phyloP scores from a whole-genome alignment of 192 early-diverging fungal genomes.

The Chytriomyces hyalinus region DNA sequence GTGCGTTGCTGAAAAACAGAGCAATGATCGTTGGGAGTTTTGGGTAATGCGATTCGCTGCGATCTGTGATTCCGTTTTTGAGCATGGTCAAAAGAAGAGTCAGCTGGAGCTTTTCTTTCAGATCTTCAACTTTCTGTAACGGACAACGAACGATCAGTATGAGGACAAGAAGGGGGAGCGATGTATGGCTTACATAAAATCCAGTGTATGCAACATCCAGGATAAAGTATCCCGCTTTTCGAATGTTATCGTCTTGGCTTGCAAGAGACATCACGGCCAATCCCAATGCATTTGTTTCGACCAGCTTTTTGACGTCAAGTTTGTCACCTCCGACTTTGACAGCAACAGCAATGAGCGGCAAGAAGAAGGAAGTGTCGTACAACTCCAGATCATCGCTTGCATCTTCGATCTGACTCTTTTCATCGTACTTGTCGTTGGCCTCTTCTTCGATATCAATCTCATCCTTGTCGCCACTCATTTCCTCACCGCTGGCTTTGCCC shows the following conservation, averaged over 20 bases:
- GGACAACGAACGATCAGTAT: conserved; percentile 13
- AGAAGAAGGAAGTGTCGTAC: conserved; percentile 74
- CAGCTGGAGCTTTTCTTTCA: conserved; percentile 77
- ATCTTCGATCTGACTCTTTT: conserved; percentile 9
- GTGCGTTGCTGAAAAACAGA: conserved; percentile 69
- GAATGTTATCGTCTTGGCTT: conserved; percentile 55
- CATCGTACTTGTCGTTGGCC: too few relatives aligned
- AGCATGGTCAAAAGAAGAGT: conserved; percentile 69
- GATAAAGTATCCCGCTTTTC: conserved; percentile 69
- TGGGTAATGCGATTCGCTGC: conserved; percentile 50
- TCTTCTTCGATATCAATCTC: conserved; percentile 5
- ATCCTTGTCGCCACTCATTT: not conserved
- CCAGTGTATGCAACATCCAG: conserved; percentile 66
- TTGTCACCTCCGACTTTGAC: conserved; percentile 50
- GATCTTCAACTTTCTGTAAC: conserved; percentile 32
- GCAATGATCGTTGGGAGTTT: conserved; percentile 70
- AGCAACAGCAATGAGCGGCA: conserved; percentile 69
- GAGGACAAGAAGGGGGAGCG: not conserved
- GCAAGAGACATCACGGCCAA: conserved; percentile 70
- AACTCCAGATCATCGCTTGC: not conserved
- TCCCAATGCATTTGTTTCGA: conserved; percentile 75
- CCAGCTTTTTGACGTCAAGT: conserved; percentile 65
- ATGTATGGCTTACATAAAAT: conserved; percentile 17
- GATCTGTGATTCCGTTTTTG: conserved; percentile 67
- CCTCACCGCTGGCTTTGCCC: not conserved